Percentiles rank a stretch among this genome's conserved stretches.
phyloP scores from a whole-genome alignment of 306 rosid species.

The Cucumis hystrix region DNA sequence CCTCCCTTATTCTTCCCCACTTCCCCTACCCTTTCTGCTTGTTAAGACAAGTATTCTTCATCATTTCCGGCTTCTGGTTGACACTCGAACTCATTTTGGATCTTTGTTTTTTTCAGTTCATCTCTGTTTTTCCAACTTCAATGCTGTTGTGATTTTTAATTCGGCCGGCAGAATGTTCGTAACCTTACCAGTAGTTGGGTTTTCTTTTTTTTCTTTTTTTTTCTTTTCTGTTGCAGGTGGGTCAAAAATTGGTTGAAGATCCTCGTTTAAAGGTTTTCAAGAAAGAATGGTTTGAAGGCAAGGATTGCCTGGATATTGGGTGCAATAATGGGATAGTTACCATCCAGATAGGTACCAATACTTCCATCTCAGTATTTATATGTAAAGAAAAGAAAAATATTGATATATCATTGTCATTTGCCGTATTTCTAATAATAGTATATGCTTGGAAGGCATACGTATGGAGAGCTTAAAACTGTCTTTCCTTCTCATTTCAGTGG shows the following conservation, averaged over 20 bases:
- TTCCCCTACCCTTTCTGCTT: neutral
- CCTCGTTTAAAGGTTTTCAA: conserved; percentile 62
- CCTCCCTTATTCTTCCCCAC: neutral
- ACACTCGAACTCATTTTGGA: neutral
- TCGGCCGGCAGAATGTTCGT: neutral
- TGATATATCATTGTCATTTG: neutral
- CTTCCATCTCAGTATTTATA: neutral
- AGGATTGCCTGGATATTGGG: conserved; percentile 83
- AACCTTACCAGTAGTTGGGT: neutral
- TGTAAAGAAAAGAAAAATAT: neutral
- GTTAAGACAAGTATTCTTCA: neutral
- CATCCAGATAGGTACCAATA: conserved; percentile 51
- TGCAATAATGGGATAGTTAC: conserved; percentile 73
- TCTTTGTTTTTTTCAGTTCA: neutral
- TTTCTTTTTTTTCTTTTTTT: neutral
- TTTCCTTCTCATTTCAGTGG: neutral
- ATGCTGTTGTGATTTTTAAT: neutral
- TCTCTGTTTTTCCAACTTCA: neutral
- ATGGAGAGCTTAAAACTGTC: neutral
- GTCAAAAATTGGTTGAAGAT: conserved; percentile 51
- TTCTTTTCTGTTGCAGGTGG: conserved; percentile 34
- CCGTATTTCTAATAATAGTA: neutral
- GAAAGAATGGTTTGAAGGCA: conserved; percentile 82
- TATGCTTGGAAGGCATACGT: neutral
- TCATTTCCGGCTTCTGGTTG: neutral